Percentiles rank a stretch among this genome's conserved stretches.
These are phyloP conservation scores for Heterobasidion annosum DNA, from an alignment of 1,284 basidiomycete genomes.

Conservation along the genomic window DNA sequence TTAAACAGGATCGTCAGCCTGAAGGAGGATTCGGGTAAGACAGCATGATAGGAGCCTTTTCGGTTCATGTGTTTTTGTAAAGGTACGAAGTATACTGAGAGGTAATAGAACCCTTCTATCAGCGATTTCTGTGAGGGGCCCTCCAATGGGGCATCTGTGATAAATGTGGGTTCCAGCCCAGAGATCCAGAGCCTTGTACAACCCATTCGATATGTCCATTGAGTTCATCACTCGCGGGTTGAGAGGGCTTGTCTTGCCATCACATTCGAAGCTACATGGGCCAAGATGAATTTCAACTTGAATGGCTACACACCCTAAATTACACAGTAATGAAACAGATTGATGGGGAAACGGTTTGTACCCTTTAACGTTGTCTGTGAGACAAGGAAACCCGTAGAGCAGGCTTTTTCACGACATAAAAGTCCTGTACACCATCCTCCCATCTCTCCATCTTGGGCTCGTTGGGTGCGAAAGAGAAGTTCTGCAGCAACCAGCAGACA, in stretches of 20 bases:
- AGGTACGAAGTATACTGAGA: background rate
- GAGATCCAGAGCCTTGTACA: no score
- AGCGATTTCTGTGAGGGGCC: no score
- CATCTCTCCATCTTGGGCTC: slow-evolving; percentile 8
- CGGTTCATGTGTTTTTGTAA: background rate
- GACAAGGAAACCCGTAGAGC: background rate
- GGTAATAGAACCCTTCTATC: background rate
- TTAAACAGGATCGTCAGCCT: slow-evolving; percentile 92
- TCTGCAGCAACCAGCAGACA: slow-evolving; percentile 11
- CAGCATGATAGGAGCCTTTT: slow-evolving; percentile 17
- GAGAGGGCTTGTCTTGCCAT: no score
- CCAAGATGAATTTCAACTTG: no score
- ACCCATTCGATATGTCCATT: no score
- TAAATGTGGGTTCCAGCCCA: no score
- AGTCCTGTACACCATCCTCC: slow-evolving; percentile 10
- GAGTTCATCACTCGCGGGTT: no score
- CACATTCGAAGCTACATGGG: no score
- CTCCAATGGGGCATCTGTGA: no score
- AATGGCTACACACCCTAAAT: no score
- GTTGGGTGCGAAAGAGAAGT: slow-evolving; percentile 10
- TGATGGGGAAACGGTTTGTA: no score
- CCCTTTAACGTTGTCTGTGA: background rate
- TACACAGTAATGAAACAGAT: no score
- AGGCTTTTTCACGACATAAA: slow-evolving; percentile 6
- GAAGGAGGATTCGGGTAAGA: slow-evolving; percentile 93